Percentiles rank a stretch among this genome's conserved stretches.
These are phyloP conservation scores for Kuraishia piskuri DNA, from an alignment of 805 yeast genomes.

Conservation along the genomic window DNA sequence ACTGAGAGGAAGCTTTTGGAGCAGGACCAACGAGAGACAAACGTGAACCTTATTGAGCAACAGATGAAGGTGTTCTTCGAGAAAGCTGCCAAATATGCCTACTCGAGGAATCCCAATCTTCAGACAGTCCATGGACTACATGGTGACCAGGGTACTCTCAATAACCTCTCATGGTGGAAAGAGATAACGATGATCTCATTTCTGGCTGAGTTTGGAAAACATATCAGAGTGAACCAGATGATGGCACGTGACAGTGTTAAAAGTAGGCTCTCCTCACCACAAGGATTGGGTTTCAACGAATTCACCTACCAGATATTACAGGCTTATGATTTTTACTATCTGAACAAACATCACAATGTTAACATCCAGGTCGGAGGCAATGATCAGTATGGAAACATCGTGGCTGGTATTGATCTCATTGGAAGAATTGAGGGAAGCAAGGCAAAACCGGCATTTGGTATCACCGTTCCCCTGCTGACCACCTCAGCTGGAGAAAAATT, in stretches of 20 bases:
- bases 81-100: slow-evolving; percentile 57
- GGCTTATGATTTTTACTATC: slow-evolving; percentile 87
- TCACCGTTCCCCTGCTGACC: slow-evolving; percentile 85
- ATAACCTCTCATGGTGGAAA: slow-evolving; percentile 86
- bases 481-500: slow-evolving; percentile 88
- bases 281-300: slow-evolving; percentile 88
- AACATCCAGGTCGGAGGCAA: slow-evolving; percentile 87
- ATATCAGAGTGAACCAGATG: slow-evolving; percentile 80
- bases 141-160: slow-evolving; percentile 24
- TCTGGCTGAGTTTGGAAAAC: slow-evolving; percentile 65
- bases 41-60: slow-evolving; percentile 46
- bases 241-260: slow-evolving; percentile 82
- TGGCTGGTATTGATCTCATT: slow-evolving; percentile 89
- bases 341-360: slow-evolving; percentile 51
- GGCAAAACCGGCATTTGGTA: slow-evolving; percentile 43
- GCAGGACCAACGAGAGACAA: slow-evolving; percentile 39
- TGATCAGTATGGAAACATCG: slow-evolving; percentile 97
- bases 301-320: slow-evolving; percentile 89
- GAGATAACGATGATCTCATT: slow-evolving; percentile 70
- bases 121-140: background rate
- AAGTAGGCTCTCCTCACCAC: slow-evolving; percentile 55
- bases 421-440: slow-evolving; percentile 34
- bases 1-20: slow-evolving; percentile 64
- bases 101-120: slow-evolving; percentile 29
- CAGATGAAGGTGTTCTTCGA: slow-evolving; percentile 59